Percentiles rank a stretch among this genome's conserved stretches.
These are phyloP conservation scores for Phytophthora constricta DNA, from an alignment of 352 stramenopile genomes.

Conservation along the genomic window DNA sequence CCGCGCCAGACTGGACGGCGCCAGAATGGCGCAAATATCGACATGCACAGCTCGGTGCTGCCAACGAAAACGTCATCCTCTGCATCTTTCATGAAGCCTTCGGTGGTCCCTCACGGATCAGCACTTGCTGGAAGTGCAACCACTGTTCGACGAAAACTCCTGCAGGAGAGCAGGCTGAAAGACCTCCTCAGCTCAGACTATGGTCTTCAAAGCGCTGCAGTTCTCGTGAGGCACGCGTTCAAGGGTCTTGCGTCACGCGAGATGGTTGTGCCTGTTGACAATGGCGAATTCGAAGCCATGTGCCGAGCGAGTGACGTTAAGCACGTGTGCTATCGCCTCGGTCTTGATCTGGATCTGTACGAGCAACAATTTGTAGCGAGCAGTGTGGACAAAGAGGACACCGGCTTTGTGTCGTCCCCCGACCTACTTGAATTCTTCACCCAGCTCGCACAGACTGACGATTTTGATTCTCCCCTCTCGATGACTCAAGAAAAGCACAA, in stretches of 20 bases:
- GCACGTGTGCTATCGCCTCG: constrained; percentile 74
- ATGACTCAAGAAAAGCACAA: constrained; percentile 17
- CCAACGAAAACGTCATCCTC: constrained; percentile 22
- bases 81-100: constrained; percentile 20
- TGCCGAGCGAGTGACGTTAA: constrained; percentile 72
- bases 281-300: constrained; percentile 71
- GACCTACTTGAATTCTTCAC: constrained; percentile 68
- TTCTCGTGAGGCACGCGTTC: constrained; percentile 77
- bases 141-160: constrained; percentile 58
- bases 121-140: constrained; percentile 14
- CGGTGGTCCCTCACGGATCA: constrained; percentile 3
- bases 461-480: background rate
- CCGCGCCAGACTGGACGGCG: constrained; percentile 46
- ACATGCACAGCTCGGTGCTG: constrained; percentile 38
- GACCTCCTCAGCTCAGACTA: constrained; percentile 59
- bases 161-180: constrained; percentile 61
- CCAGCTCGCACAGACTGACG: constrained; percentile 38
- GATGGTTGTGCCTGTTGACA: constrained; percentile 73
- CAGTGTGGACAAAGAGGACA: constrained; percentile 54
- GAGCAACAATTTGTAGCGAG: constrained; percentile 65
- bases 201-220: constrained; percentile 65
- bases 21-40: constrained; percentile 37
- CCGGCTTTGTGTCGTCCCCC: constrained; percentile 68
- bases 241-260: constrained; percentile 70
- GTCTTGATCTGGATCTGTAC: constrained; percentile 66